These are phyloP conservation scores for Tanacetum coccineum DNA, from an alignment of 129 eudicot genomes.

Conservation along the genomic window DNA sequence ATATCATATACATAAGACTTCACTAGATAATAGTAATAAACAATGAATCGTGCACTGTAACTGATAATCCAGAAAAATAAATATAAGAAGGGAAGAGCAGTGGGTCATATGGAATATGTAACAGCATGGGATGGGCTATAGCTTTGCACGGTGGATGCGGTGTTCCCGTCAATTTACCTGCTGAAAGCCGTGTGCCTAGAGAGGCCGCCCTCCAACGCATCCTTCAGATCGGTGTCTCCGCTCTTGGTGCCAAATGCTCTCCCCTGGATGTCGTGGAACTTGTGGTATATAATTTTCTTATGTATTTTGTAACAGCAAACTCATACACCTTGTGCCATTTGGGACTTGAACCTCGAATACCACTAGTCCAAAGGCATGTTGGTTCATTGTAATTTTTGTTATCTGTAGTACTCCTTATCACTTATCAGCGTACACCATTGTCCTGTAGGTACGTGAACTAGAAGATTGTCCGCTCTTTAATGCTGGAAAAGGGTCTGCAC, in stretches of 20 bases:
- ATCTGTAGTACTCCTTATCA: neutral
- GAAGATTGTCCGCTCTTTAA: constrained; percentile 75
- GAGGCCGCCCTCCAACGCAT: constrained; percentile 66
- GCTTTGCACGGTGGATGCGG: constrained; percentile 98
- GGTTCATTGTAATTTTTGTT: neutral
- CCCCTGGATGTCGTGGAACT: constrained; percentile 86
- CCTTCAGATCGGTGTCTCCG: constrained; percentile 70
- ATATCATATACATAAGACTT: too few relatives aligned
- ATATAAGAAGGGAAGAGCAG: too few relatives aligned
- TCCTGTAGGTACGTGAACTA: constrained; percentile 69
- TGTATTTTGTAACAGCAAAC: too few relatives aligned
- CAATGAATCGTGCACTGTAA: too few relatives aligned
- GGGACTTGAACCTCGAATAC: neutral
- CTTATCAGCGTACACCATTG: neutral
- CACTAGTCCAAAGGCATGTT: neutral
- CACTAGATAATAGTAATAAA: too few relatives aligned
- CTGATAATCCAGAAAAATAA: constrained; percentile 25
- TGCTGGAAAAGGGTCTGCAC: constrained; percentile 92
- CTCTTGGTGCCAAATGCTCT: constrained; percentile 48
- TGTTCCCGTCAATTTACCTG: constrained; percentile 56
- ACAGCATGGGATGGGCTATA: constrained; percentile 83
- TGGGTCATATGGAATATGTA: too few relatives aligned
- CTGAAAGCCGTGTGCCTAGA: constrained; percentile 55
- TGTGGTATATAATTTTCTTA: constrained; percentile 43
- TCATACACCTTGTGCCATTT: too few relatives aligned